A percentile compares a stretch with the other conserved stretches of the same genome.
Evolutionary conservation across 495 filamentous ascomycete species (phyloP).

Genomic region (Aspergillus biplanus): DNA sequence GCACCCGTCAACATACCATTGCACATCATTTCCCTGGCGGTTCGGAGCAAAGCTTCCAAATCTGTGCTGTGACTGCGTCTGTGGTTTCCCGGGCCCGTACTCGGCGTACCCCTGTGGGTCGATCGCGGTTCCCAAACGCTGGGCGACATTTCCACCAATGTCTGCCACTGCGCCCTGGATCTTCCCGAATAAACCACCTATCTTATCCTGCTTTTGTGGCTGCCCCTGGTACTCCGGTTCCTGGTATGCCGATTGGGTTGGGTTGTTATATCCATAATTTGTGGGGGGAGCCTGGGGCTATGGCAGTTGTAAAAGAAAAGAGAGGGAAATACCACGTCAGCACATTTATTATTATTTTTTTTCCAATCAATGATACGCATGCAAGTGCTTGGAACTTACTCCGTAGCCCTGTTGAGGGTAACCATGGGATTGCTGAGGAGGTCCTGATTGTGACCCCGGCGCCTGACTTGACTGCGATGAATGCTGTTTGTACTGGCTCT

Average conservation of each 20-base stretch:
- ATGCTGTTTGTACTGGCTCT: conserved; percentile 47
- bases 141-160: conserved; percentile 53
- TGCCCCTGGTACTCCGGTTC: conserved; percentile 31
- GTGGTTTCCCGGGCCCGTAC: conserved; percentile 41
- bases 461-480: conserved; percentile 17
- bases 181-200: conserved; percentile 59
- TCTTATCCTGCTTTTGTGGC: conserved; percentile 46
- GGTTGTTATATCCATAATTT: conserved; percentile 18
- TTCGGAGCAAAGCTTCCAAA: conserved; percentile 83
- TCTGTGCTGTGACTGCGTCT: conserved; percentile 55
- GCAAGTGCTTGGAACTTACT: neutral
- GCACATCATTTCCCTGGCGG: conserved; percentile 65
- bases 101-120: conserved; percentile 55
- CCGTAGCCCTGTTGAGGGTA: conserved; percentile 6
- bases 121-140: conserved; percentile 50
- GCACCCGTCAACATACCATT: conserved; percentile 95
- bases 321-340: neutral
- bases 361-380: neutral
- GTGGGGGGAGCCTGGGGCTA: conserved; percentile 12
- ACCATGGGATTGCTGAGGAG: conserved; percentile 20
- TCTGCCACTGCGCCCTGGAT: conserved; percentile 57
- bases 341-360: neutral
- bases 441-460: conserved; percentile 1
- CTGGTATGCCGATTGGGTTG: conserved; percentile 25
- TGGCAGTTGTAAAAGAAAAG: conserved; percentile 3